Base-by-base conservation (phyloP, 2,329 filamentous ascomycete species). In the Coccinonectria pachysandricola region DNA sequence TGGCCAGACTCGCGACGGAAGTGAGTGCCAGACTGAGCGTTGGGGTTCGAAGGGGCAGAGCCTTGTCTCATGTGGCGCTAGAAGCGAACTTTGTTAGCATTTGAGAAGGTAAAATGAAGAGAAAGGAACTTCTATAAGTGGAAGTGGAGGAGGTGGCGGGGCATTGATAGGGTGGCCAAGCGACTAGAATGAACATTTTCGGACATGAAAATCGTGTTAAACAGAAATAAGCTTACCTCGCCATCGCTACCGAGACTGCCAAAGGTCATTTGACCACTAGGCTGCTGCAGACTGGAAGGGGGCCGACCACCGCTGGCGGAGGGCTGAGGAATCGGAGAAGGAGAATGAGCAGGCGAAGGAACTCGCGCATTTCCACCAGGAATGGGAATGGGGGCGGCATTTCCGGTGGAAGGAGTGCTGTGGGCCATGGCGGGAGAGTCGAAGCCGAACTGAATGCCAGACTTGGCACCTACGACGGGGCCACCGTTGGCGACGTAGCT, bases 261-360 rank as follows among this genome's bases (percentile, higher is more conserved):
- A 63, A 94, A 95, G 27, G 83, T 72, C 54, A 79, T 76, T 48
- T 75, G 78, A 23, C 56, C 54, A 28, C 71, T 71, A 42, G 79
- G 75, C 39, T 76, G 76, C 42, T 78, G 68, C 39, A 85, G 69
- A 38, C 71, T 72, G 17, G 84, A 79, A 22, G 86, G 85, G 43
- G 87, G 87, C 47, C 85, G 84, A 43, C 86, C 85, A 48, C 86
- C 91, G 48, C 78, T 82, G 17, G 79, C 77, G 28, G 79, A 74
- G 26, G 86, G 84, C 56, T 88, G 83, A 16, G 91, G 88, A 44
- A 96, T 96, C 4, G 91, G 91, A 21, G 84, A 88, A 4, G 91
- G 91, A 23, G 88, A 95, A 42, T 81, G 79, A 24, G 82, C 77
- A 5, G 91, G 91, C 23, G 87, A 93, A 24, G 77, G 76, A 26